A percentile compares a stretch with the other conserved stretches of the same genome.
Evolutionary conservation across 1,139 yeast species (phyloP).

Genomic region (Yamadazyma aaseri): DNA sequence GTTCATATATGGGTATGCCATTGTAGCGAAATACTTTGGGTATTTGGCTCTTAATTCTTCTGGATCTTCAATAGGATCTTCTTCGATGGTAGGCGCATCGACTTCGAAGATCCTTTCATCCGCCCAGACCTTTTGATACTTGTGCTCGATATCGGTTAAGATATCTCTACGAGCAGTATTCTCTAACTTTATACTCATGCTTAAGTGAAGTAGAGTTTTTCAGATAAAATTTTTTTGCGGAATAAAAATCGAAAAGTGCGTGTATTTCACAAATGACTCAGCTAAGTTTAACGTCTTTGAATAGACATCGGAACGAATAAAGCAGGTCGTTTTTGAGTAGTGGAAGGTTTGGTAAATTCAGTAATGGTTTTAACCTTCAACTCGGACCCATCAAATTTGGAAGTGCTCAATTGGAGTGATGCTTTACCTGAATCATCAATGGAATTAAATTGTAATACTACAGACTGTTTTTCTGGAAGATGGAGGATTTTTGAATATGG

Average conservation of each 20-base stretch:
- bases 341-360: slow-evolving; percentile 1
- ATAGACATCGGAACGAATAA: slow-evolving; percentile 8
- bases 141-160: slow-evolving; percentile 83
- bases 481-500: slow-evolving; percentile 39
- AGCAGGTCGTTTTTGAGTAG: slow-evolving; percentile 1
- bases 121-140: slow-evolving; percentile 84
- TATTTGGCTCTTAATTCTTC: slow-evolving; percentile 75
- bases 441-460: slow-evolving; percentile 50
- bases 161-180: slow-evolving; percentile 91
- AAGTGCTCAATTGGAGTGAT: background rate
- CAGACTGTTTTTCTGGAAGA: slow-evolving; percentile 21
- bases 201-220: slow-evolving; percentile 7
- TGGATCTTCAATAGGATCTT: slow-evolving; percentile 54
- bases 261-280: slow-evolving; percentile 8
- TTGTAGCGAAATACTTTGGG: slow-evolving; percentile 88
- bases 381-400: background rate
- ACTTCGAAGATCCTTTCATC: slow-evolving; percentile 83
- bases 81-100: slow-evolving; percentile 79
- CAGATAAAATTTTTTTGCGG: slow-evolving; percentile 6
- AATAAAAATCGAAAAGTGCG: slow-evolving; percentile 2
- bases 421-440: slow-evolving; percentile 59
- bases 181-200: slow-evolving; percentile 47
- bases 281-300: slow-evolving; percentile 3
- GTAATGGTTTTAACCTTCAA: background rate
- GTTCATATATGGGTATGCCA: slow-evolving; percentile 99